Evolutionary conservation across 2,329 filamentous ascomycete species (phyloP), one percentile per base, ranked within the genome.

Genomic region (Diaporthe humulicola): DNA sequence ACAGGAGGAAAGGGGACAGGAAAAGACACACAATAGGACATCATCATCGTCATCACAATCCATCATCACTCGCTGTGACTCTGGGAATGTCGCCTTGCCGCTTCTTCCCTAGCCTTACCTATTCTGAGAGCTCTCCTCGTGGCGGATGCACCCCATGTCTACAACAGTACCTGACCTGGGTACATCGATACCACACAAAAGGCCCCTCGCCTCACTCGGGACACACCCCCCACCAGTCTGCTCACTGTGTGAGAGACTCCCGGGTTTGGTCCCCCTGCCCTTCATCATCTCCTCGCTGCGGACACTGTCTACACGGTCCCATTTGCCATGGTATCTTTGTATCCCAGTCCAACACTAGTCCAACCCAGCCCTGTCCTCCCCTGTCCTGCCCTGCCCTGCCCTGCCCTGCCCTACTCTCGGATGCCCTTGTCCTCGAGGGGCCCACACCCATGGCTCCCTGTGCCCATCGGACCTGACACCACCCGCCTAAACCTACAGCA

Each of bases 171-270:
- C 48, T 69, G 33, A n/a, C 48, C 10, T 17, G 33, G 64, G 64
- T 40, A 69, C 48, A 40, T 69, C 6, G 48, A 69, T 69, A 38
- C 64, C 52, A 69, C 64, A 69, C 64, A 69, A 69, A 69, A 69
- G 58, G 64, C 33, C 48, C 48, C 30, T 33, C 42, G 10, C 48
- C 40, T 38, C 36, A n/a, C 33, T 64, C n/a, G n/a, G 48, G 17
- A 42, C 56, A 58, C 70, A 7, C 54, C 45, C 33, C 45, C 15
- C 6, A 4, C 25, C 8, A 10, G 19, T 12, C 25, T 10, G 56
- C 15, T 28, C 33, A 69, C 42, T 64, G 70, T 72, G 57, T 72
- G 56, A 25, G n/a, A 38, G 22, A 52, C 12, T 25, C 12, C 38
- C 19, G 28, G 28, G 42, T 54, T 50, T 25, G 30, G 22, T 45